Base-by-base conservation (phyloP, 1,284 basidiomycete species). In the Trichosporon sp. region DNA sequence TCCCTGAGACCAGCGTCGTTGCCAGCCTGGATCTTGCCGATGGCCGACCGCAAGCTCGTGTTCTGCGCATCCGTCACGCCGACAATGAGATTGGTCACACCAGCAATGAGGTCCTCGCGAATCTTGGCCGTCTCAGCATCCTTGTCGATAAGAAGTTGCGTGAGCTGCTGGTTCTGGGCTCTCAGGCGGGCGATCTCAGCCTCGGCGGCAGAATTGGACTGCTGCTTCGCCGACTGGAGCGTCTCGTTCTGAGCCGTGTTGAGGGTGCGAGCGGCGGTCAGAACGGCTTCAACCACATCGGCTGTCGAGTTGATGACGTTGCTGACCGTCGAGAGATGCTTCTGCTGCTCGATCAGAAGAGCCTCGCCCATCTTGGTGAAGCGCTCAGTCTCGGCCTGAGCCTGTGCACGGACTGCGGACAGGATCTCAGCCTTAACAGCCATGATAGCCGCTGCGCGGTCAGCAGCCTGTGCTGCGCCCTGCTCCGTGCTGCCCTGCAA, bases 61-160 rank as follows among this genome's bases (percentile, higher is more conserved):
- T 93, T 88, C 33, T 90, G 86, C 56, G 87, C 83, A 27, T 85
- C 81, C 11, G 87, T 84, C 75, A 89, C 93, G 19, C 86, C 87
- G 21, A 85, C 85, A 2, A 95, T 80, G 66, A 93, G 81, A 6
- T 82, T 82, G 0, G 89, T 88, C 62, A 95, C 84, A 36, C 87
- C 87, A 56, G 87, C 84, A 44, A 92, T 80, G 6, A 95, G 79
- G 56, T 89, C 87, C 37, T 88, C 86, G 68, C 87, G 88, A 2
- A 89, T 85, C 59, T 84, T 85, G 29, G 87, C 85, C 0, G 87
- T 84, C 67, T 86, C 88, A 5, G 78, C 74, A 73, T 85, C 86
- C 78, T 95, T 90, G 4, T 84, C 80, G 66, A 87, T 84, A 3
- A 95, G 80, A 65, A 91, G 81, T 25, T 83, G 82, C 1, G 81